Base-by-base conservation (phyloP, 352 stramenopile species). In the Pythium biforme region DNA sequence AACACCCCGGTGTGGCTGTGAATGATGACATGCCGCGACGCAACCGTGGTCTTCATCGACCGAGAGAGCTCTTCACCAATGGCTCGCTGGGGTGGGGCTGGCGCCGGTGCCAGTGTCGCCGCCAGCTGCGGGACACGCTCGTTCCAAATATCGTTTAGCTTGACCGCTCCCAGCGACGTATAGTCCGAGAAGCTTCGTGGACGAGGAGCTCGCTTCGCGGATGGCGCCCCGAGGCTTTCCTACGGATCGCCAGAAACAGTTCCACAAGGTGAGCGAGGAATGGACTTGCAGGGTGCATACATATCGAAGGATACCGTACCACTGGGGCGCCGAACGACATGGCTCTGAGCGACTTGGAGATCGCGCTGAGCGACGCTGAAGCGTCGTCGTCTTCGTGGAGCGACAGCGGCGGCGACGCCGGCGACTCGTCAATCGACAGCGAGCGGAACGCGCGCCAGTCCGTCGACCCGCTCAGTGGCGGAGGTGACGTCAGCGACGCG, bases 151-250 rank as follows among this genome's bases (percentile, higher is more conserved):
- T 72, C 65, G 34, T 64, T 19, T 1, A 64, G 53, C 43, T 64
- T 68, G 29, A 49, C 47, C 4, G 72, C 68, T 0, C 66, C 65
- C 9, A 88, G 58, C 9, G 70, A 73, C 59, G 77, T 74, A 56
- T 90, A 92, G 57, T 92, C 81, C 12, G 83, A 92, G 49, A 79
- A 89, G 47, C 83, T 92, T 9, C 81, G 77, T 15, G 77, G 77
- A 6, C 80, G 68, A 25, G 43, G 62, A 1, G 61, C 17, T 22
- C 69, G 69, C 49, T 73, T 59, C 3, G 49, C 52, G 0, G 50
- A 41, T 19, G 15, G 40, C n/a, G 46, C 29, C 17, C 53, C 43
- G n/a, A 37, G 14, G 6, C 62, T 45, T 12, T 66, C 57, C 54
- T 62, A 48, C 14, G 43, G 7, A 54, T 34, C 43, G 26, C 39